Evolutionary conservation across 1,284 basidiomycete genomes (phyloP).

Genomic region (Fomes fomentarius): DNA sequence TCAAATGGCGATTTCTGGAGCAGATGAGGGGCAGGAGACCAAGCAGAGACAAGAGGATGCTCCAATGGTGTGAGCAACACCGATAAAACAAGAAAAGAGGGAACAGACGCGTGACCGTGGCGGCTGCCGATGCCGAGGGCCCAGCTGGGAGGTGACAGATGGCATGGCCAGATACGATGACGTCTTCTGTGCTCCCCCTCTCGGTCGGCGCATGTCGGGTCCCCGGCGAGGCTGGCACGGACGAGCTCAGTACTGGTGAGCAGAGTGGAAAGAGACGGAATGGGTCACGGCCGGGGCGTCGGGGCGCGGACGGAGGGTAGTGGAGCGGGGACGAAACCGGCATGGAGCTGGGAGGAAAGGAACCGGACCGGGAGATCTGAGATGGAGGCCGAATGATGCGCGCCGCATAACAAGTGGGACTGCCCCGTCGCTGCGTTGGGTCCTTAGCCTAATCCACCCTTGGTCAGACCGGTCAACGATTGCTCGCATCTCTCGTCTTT

Average conservation of each 20-base stretch:
- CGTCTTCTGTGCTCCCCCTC: conserved; percentile 11
- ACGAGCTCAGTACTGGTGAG: background rate
- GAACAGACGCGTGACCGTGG: conserved; percentile 4
- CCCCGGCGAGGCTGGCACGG: background rate
- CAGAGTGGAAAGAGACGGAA: background rate
- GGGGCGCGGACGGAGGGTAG: conserved; percentile 1
- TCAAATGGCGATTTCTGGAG: no score
- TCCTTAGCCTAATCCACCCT: conserved; percentile 9
- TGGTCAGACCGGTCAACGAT: no score
- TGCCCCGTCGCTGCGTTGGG: conserved; percentile 11
- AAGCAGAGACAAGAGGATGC: background rate
- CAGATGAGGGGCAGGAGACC: no score
- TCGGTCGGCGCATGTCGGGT: background rate
- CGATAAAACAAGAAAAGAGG: background rate
- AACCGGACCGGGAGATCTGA: conserved; percentile 23
- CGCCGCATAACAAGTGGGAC: conserved; percentile 24
- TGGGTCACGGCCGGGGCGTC: background rate
- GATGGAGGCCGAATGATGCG: conserved; percentile 25
- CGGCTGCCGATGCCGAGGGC: conserved; percentile 19
- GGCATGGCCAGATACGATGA: conserved; percentile 19
- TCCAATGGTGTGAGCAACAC: background rate
- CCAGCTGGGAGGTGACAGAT: conserved; percentile 5
- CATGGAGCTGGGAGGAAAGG: conserved; percentile 16
- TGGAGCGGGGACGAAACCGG: conserved; percentile 3
- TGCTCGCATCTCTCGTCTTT: conserved; percentile 14